Evolutionary conservation across 1,139 yeast genomes (phyloP), one percentile per base, ranked within the genome.

Genomic region (Sugiyamaella castrensis): DNA sequence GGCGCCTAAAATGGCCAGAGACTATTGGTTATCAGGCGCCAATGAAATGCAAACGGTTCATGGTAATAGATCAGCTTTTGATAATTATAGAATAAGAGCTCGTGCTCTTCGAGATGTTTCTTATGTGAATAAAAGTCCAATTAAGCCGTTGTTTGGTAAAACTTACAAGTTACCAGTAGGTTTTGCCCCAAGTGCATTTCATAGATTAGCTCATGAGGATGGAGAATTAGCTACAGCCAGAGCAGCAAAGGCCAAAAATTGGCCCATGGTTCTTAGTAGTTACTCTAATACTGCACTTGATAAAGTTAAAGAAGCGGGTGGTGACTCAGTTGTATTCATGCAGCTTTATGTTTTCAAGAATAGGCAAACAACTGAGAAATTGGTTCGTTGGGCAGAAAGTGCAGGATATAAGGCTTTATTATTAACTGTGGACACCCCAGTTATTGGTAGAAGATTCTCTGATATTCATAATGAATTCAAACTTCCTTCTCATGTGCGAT

Each of bases 391-490:
- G 50, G 82, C 80, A 5, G 84, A 80, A 56, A 60, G 65, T 46
- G 70, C 83, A 33, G 84, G 84, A 0, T 65, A 59, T 56, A 80
- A 79, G 61, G 87, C 84, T 0, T 65, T 82, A 13, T 77, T 81
- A 53, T 74, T 82, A 43, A 82, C 87, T 0, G 85, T 81, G 7
- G 87, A 82, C 65, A 83, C 85, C 1, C 85, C 87, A 6, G 79
- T 76, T 57, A 71, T 81, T 54, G 88, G 87, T 29, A 73, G 82
- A 56, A 69, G 88, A 50, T 84, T 79, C 60, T 76, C 80, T 55
- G 87, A 82, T 43, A 49, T 55, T 27, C 56, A 74, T 68, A 67
- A 72, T 67, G 53, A 73, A 67, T 71, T 77, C 68, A 68, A 80
- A 68, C 58, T 68, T 28, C 71, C 72, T 5, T 40, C 62, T 2